A percentile compares a stretch with the other conserved stretches of the same genome.
phyloP scores from a whole-genome alignment of 176 grass and related monocot species.

The Hordeum vulgare region MorexV3_pseudomolecules_assembly NC_058523.1:516020959-516021458 shows the following conservation, averaged over 20 bases:
- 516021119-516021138: background rate
- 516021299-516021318: slow-evolving; percentile 6
- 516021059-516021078: no score
- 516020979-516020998: background rate
- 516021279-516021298: background rate
- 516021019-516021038: slow-evolving; percentile 2
- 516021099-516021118: background rate
- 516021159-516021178: background rate
- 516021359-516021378: background rate
- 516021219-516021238: slow-evolving; percentile 17
- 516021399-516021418: slow-evolving; percentile 77
- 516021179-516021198: background rate
- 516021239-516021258: background rate
- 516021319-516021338: background rate
- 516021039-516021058: background rate
- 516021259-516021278: slow-evolving; percentile 11
- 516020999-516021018: background rate
- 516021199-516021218: background rate
- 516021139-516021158: background rate
- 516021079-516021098: background rate
- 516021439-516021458: slow-evolving; percentile 76
- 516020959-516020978: background rate
- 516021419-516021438: slow-evolving; percentile 74
- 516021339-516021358: background rate
- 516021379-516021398: background rate